These are phyloP conservation scores for Teunomyces kruisii DNA, from an alignment of 805 yeast genomes.

Conservation along the genomic window DNA sequence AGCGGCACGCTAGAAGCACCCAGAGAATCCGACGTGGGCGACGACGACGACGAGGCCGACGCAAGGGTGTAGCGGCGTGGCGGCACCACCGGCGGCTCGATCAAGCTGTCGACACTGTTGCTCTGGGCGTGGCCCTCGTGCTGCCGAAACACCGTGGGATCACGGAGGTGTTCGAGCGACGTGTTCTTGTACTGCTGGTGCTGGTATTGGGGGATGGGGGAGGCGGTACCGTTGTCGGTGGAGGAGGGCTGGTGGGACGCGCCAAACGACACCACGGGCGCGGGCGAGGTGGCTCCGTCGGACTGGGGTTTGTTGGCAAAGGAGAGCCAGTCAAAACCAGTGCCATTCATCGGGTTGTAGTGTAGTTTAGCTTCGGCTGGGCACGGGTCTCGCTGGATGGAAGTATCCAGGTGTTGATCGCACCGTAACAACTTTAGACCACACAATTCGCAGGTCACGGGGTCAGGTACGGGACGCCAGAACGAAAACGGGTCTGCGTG, in stretches of 20 bases:
- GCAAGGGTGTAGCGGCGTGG: conserved; percentile 3
- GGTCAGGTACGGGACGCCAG: too few relatives aligned
- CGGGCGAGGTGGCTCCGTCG: conserved; percentile 23
- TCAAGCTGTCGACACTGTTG: conserved; percentile 12
- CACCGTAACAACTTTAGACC: neutral
- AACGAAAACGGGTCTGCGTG: too few relatives aligned
- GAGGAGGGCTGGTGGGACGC: conserved; percentile 12
- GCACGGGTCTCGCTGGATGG: neutral
- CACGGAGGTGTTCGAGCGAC: conserved; percentile 14
- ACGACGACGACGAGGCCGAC: too few relatives aligned
- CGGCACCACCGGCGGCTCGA: conserved; percentile 7
- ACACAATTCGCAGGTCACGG: too few relatives aligned
- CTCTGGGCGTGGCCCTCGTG: conserved; percentile 5
- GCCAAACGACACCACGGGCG: conserved; percentile 53
- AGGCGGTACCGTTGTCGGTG: conserved; percentile 12
- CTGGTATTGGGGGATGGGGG: conserved; percentile 4
- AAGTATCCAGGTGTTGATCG: neutral
- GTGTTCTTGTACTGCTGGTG: conserved; percentile 11
- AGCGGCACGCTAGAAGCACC: conserved; percentile 53
- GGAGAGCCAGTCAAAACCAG: conserved; percentile 53
- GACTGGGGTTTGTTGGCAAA: conserved; percentile 26
- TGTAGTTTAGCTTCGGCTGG: neutral
- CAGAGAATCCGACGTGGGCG: neutral
- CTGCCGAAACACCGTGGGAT: conserved; percentile 1
- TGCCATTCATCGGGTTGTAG: conserved; percentile 21